Conservation (phyloP, 2,329 filamentous ascomycete genomes). For the Fusarium sterilihyphosum region DNA sequence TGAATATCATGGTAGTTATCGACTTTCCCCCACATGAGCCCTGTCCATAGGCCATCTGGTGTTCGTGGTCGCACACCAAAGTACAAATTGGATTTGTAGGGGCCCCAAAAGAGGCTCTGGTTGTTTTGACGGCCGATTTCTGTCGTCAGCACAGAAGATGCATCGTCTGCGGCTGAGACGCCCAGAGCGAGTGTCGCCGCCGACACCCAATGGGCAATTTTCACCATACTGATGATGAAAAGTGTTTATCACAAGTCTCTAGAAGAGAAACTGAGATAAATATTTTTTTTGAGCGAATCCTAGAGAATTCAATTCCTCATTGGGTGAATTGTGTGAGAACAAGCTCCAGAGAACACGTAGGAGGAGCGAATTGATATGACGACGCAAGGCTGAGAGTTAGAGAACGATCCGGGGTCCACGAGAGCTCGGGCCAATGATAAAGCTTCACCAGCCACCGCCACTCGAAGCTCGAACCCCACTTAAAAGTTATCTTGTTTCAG, state of each 20-base stretch:
- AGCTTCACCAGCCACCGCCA: conserved; percentile 37
- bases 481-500: conserved; percentile 23
- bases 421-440: conserved; percentile 40
- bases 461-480: conserved; percentile 3
- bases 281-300: neutral
- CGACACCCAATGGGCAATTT: conserved; percentile 45
- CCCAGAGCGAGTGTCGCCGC: conserved; percentile 44
- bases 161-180: conserved; percentile 42
- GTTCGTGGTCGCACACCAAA: conserved; percentile 88
- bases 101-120: conserved; percentile 92
- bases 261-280: neutral
- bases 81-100: conserved; percentile 93
- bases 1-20: conserved; percentile 82
- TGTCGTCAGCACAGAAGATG: conserved; percentile 54
- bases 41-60: conserved; percentile 82
- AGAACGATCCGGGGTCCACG: neutral
- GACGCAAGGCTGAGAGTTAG: conserved; percentile 42
- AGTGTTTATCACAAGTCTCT: neutral
- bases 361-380: conserved; percentile 16
- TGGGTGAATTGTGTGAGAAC: neutral
- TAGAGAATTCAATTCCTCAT: conserved; percentile 16
- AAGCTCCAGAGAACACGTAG: conserved; percentile 41
- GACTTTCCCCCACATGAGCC: conserved; percentile 88
- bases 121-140: conserved; percentile 71
- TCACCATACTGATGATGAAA: conserved; percentile 42